Evolutionary conservation across 164 flowering plant species (phyloP), one percentile per base, ranked within the genome.

Genomic region (Echeveria elegans): DNA sequence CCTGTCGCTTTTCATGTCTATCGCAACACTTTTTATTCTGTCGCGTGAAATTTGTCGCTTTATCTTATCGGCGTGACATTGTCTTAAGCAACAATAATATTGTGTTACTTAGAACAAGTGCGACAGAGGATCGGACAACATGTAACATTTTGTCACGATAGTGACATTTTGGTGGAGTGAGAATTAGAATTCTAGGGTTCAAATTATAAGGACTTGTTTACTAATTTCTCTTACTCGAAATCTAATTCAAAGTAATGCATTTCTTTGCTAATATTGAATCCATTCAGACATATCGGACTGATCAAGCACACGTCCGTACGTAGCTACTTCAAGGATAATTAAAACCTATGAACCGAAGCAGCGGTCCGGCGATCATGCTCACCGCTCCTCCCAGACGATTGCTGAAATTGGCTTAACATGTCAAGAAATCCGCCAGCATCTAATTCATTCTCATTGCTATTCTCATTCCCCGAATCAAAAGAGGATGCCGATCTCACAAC

Each of bases 401-500:
- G 61, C 32, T 56, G 61, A 56, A 56, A 56, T 32, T 56, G 61
- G 32, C 61, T 56, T 19, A 56, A 28, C 61, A 56, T 56, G 8
- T 56, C 61, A 29, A 56, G 30, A 28, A 56, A 56, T 15, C 61
- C 61, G 30, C 61, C 61, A 15, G 61, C 32, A 15, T 56, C 61
- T 26, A 56, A 56, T 23, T 56, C 61, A 28, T 56, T 32, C 61
- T 56, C 61, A 15, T 56, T 56, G 19, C 61, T 56, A 15, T 56
- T 56, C 32, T 56, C 61, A 56, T 56, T 56, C 32, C 61, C 61
- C 8, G 61, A 56, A 56, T 56, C 61, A 56, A 56, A 56, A 4
- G 61, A 56, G 1, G 61, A 56, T 2, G 31, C 61, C 16, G 61
- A 56, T 56, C 61, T 28, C 19, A 56, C 61, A 16, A 56, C 61